These are phyloP conservation scores for Aspergillus transmontanensis DNA, from an alignment of 2,329 filamentous ascomycete genomes.

Conservation along the genomic window DNA sequence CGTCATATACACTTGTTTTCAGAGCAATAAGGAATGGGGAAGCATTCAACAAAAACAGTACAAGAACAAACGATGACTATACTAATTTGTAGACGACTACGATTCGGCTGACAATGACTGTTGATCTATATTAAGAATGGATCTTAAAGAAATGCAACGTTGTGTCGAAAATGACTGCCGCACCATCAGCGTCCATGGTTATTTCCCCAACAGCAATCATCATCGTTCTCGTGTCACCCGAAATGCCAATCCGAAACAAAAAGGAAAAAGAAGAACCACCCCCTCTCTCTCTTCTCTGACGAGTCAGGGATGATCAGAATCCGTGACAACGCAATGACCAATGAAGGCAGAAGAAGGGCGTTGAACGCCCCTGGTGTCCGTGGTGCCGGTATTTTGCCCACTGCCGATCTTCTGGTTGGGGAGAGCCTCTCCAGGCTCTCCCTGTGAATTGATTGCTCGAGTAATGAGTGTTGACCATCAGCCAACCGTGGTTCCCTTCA, in stretches of 20 bases:
- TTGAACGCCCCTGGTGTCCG: constrained; percentile 1
- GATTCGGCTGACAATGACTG: neutral
- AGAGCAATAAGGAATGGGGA: neutral
- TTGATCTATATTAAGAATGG: neutral
- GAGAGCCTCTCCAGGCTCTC: neutral
- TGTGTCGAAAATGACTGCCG: constrained; percentile 1
- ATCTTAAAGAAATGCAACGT: constrained; percentile 12
- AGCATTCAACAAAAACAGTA: neutral
- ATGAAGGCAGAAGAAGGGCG: neutral
- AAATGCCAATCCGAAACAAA: constrained; percentile 3
- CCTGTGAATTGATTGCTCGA: neutral
- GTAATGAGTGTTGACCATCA: neutral
- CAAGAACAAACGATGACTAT: neutral
- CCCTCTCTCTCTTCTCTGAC: neutral
- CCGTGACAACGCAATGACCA: neutral
- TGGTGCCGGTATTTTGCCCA: constrained; percentile 1
- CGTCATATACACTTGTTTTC: neutral
- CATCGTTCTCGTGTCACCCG: constrained; percentile 11
- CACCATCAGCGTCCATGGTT: neutral
- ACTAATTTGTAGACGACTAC: neutral
- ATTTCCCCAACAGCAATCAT: constrained; percentile 6
- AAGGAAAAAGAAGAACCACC: neutral
- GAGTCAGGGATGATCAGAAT: neutral
- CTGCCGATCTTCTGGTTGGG: neutral
- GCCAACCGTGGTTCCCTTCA: constrained; percentile 20